Percentiles rank a stretch among this genome's conserved stretches.
phyloP scores from a whole-genome alignment of 2,329 filamentous ascomycete species.

The Sordariomycetes sp. region DNA sequence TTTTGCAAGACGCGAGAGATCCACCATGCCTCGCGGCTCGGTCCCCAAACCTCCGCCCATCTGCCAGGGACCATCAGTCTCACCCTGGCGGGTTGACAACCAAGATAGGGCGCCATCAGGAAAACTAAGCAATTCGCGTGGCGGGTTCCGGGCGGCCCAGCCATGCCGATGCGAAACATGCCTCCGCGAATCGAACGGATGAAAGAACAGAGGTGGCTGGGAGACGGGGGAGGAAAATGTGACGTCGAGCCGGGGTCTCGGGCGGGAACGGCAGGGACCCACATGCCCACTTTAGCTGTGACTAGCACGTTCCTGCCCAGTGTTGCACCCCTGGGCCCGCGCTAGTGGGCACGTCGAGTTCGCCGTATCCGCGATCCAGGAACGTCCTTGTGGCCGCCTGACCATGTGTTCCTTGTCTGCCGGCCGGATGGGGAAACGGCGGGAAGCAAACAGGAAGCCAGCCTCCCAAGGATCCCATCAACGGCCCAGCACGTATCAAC shows the following conservation, averaged over 20 bases:
- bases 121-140: not conserved
- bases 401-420: too few relatives aligned
- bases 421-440: too few relatives aligned
- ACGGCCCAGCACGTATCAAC: too few relatives aligned
- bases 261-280: not conserved
- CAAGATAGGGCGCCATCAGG: not conserved
- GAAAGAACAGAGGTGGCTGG: not conserved
- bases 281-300: not conserved
- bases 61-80: not conserved
- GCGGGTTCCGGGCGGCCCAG: not conserved
- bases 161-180: not conserved
- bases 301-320: not conserved
- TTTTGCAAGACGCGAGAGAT: not conserved
- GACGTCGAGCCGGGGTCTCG: not conserved
- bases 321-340: not conserved
- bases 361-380: too few relatives aligned
- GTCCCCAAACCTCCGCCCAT: not conserved
- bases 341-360: too few relatives aligned
- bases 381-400: too few relatives aligned
- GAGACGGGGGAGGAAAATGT: not conserved
- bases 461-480: too few relatives aligned
- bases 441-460: too few relatives aligned
- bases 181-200: not conserved
- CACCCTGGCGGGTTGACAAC: not conserved
- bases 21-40: not conserved